Evolutionary conservation across 345 rosid species (phyloP), one percentile per base, ranked within the genome.

Genomic region (Camelina sativa): DNA sequence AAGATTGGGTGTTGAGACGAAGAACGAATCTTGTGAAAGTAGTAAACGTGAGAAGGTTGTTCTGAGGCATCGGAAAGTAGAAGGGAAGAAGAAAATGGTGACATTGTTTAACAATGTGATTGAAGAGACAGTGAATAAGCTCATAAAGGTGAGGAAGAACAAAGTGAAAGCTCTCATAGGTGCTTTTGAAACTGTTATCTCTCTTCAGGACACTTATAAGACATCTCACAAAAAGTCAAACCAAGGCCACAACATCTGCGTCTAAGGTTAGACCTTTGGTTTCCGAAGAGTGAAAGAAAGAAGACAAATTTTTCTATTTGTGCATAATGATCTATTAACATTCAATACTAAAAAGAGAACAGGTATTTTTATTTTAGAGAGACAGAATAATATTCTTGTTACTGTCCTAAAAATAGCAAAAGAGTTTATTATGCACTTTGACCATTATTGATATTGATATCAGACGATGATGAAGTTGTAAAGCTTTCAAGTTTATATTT

Each of bases 151-250:
- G 48, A 89, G 88, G 84, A 82, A 86, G 67, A 84, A 85, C 68
- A 94, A 90, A 83, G 98, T 94, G 37, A 90, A 85, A 82, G 96
- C 96, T 66, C 84, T 94, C 84, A 92, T 88, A 28, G 89, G 93
- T 67, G 97, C 96, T 76, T 94, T 94, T 66, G 98, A 94, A 80
- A 73, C 89, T 41, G 88, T 91, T 62, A 89, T 88, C 62, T 88
- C 91, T 61, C 89, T 85, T 72, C 92, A 87, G 61, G 90, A 91
- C 58, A 54, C 72, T 54, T 4, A 28, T 28, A 86, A 81, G 50
- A 65, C 91, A 28, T 41, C 69, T 62, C 80, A 58, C 2, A 61
- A 62, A 53, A 34, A 8, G 10, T 41, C 69, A 30, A 17, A 59
- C 34, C 40, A 71, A 59, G 44, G 51, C 73, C 41, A 82, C 78